A percentile compares a stretch with the other conserved stretches of the same genome.
These are phyloP conservation scores for Albifimbria verrucaria DNA, from an alignment of 2,329 filamentous ascomycete genomes.

Conservation along the genomic window DNA sequence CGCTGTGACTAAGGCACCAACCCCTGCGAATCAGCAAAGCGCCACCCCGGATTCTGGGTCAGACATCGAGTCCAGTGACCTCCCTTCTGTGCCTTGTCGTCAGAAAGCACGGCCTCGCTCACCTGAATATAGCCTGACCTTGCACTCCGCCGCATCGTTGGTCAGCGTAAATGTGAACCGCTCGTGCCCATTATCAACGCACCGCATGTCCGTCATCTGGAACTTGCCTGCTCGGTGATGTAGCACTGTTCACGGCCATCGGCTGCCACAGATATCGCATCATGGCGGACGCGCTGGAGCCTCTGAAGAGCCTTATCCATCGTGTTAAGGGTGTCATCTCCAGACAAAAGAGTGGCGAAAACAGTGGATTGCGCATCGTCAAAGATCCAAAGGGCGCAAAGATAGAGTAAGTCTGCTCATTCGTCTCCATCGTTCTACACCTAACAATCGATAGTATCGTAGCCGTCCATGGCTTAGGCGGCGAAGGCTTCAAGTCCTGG, in stretches of 20 bases:
- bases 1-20: too few relatives aligned
- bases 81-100: too few relatives aligned
- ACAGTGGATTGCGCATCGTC: constrained; percentile 15
- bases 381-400: constrained; percentile 17
- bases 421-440: not conserved
- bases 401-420: constrained; percentile 16
- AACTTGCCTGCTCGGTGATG: not conserved
- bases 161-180: too few relatives aligned
- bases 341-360: constrained; percentile 11
- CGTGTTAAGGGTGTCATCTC: constrained; percentile 17
- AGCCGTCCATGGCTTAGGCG: constrained; percentile 22
- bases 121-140: too few relatives aligned
- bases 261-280: not conserved
- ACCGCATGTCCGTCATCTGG: not conserved
- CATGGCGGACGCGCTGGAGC: constrained; percentile 18
- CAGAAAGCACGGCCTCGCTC: too few relatives aligned
- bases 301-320: constrained; percentile 18
- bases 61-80: too few relatives aligned
- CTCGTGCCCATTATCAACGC: too few relatives aligned
- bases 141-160: too few relatives aligned
- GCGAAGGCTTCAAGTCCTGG: constrained; percentile 22
- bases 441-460: constrained; percentile 16
- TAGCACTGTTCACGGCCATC: not conserved
- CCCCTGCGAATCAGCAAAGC: too few relatives aligned
- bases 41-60: too few relatives aligned